These are phyloP conservation scores for Lanmaoa pseudosensibilis DNA, from an alignment of 768 basidiomycete genomes.

Conservation along the genomic window DNA sequence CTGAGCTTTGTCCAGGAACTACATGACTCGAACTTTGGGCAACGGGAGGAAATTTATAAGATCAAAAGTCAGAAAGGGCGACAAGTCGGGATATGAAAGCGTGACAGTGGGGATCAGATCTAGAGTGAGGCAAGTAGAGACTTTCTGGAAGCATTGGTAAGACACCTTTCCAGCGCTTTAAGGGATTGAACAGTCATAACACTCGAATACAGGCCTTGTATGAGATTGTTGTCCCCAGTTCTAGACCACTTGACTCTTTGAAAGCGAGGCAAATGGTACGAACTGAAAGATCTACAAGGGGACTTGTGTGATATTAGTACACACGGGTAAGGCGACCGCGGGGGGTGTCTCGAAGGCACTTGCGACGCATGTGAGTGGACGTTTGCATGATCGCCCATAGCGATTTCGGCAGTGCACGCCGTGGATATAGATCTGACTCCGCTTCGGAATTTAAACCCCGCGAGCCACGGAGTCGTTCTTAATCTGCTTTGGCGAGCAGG, in stretches of 20 bases:
- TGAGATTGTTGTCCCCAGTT: too few species aligned
- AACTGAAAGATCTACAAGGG: too few species aligned
- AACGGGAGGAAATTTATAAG: conserved; percentile 79
- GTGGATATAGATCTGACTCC: conserved; percentile 15
- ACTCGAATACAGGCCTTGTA: not conserved
- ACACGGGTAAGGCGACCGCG: too few species aligned
- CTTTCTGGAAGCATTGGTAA: conserved; percentile 5
- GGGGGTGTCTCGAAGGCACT: too few species aligned
- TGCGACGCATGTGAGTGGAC: not conserved
- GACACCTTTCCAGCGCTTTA: conserved; percentile 1
- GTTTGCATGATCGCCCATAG: not conserved
- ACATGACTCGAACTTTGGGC: conserved; percentile 86
- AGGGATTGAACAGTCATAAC: not conserved
- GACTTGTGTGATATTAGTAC: not conserved
- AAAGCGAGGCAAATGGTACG: not conserved
- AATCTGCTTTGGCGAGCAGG: conserved; percentile 1
- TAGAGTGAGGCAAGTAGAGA: not conserved
- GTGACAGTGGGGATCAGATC: not conserved
- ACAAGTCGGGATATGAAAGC: conserved; percentile 2
- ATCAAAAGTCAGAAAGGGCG: conserved; percentile 47
- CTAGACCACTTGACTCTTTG: not conserved
- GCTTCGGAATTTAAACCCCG: conserved; percentile 15
- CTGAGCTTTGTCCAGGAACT: conserved; percentile 56
- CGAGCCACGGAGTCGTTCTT: conserved; percentile 8
- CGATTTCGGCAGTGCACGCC: conserved; percentile 16